phyloP scores from a whole-genome alignment of 768 basidiomycete genomes.

The Lactarius sp. region DNA sequence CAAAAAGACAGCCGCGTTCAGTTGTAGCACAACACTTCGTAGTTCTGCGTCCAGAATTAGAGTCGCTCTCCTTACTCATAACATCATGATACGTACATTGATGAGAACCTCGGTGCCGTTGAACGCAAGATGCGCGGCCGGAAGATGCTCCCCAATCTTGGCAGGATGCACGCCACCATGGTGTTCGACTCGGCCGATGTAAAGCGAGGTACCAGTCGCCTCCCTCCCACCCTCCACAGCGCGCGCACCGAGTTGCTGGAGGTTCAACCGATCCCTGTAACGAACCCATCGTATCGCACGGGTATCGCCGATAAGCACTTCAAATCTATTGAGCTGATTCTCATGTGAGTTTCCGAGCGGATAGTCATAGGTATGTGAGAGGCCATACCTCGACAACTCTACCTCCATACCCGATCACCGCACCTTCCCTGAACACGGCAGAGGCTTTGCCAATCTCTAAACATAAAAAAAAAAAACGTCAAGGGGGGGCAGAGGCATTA shows the following conservation, averaged over 20 bases:
- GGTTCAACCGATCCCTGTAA: slow-evolving; percentile 42
- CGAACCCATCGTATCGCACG: slow-evolving; percentile 55
- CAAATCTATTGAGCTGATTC: slow-evolving; percentile 53
- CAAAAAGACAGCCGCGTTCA: neutral
- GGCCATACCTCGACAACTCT: slow-evolving; percentile 52
- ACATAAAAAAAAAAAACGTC: slow-evolving; percentile 7
- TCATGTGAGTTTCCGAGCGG: slow-evolving; percentile 5
- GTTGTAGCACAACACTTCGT: slow-evolving; percentile 39
- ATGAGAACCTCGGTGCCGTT: slow-evolving; percentile 47
- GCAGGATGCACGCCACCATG: slow-evolving; percentile 53
- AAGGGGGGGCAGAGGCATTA: slow-evolving; percentile 1
- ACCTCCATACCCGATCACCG: slow-evolving; percentile 55
- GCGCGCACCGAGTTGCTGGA: slow-evolving; percentile 38
- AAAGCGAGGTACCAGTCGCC: slow-evolving; percentile 53
- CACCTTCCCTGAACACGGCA: slow-evolving; percentile 52
- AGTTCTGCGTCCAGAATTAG: slow-evolving; percentile 32
- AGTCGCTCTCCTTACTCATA: neutral
- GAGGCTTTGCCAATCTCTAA: slow-evolving; percentile 67
- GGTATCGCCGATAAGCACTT: slow-evolving; percentile 64
- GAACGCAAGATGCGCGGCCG: slow-evolving; percentile 51
- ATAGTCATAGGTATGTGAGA: neutral
- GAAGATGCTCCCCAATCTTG: slow-evolving; percentile 52
- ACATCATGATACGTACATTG: slow-evolving; percentile 36
- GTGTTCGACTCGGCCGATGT: slow-evolving; percentile 54
- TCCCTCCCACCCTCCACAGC: slow-evolving; percentile 71